Percentiles rank a stretch among this genome's conserved stretches.
phyloP scores from a whole-genome alignment of 2,329 filamentous ascomycete species.

The Fusarium nodosum region DNA sequence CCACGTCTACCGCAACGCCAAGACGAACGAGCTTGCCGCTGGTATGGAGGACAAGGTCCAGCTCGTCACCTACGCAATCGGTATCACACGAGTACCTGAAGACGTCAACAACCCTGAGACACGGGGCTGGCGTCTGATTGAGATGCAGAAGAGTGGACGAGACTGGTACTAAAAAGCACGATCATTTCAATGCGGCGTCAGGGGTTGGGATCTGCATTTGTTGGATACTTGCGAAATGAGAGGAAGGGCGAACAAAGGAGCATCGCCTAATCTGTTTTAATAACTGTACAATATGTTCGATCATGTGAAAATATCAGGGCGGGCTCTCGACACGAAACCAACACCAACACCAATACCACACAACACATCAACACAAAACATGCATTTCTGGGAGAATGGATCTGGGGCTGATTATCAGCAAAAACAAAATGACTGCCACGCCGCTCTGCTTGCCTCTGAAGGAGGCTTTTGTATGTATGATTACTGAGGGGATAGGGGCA shows the following conservation, averaged over 20 bases:
- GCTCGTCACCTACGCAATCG: constrained; percentile 97
- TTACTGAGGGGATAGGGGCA: constrained; percentile 37
- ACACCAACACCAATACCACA: constrained; percentile 33
- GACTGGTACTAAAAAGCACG: constrained; percentile 74
- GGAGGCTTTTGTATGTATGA: constrained; percentile 52
- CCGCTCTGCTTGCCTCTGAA: constrained; percentile 53
- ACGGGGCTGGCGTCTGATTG: constrained; percentile 95
- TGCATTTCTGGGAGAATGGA: constrained; percentile 41
- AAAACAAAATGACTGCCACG: constrained; percentile 48
- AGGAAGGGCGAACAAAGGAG: constrained; percentile 27
- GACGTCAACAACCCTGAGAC: constrained; percentile 98
- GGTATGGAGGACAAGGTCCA: constrained; percentile 99
- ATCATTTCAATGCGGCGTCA: constrained; percentile 44
- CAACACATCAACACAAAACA: constrained; percentile 21
- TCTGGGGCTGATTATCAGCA: constrained; percentile 47
- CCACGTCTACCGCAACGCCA: constrained; percentile 94
- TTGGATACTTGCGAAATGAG: constrained; percentile 44
- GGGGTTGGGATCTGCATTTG: constrained; percentile 40
- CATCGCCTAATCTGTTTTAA: constrained; percentile 50
- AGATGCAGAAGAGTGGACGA: constrained; percentile 97
- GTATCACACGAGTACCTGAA: constrained; percentile 91
- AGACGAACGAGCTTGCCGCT: constrained; percentile 88
- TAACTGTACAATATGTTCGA: constrained; percentile 53
- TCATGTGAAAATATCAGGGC: constrained; percentile 48
- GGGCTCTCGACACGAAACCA: constrained; percentile 45